Evolutionary conservation across 1,284 basidiomycete genomes (phyloP).

Genomic region (Exobasidium cylindrosporum): DNA sequence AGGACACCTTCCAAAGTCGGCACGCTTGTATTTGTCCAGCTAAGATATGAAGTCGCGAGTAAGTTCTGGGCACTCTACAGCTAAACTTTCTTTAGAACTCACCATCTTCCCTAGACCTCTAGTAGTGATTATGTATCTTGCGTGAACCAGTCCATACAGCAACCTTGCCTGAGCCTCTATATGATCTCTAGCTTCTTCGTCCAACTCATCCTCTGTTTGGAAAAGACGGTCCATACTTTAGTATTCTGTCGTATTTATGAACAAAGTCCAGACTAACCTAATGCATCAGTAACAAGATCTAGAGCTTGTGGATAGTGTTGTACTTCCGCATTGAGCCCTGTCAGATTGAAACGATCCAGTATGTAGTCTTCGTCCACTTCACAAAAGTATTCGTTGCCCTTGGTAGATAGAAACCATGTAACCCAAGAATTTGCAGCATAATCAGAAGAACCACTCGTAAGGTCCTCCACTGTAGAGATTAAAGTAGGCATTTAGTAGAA

Average conservation of each 20-base stretch:
- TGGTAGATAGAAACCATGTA: slow-evolving; percentile 97
- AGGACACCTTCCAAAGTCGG: slow-evolving; percentile 53
- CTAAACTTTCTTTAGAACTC: slow-evolving; percentile 9
- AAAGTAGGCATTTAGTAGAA: no score
- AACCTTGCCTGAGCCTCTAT: slow-evolving; percentile 52
- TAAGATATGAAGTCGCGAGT: background rate
- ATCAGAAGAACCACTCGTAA: slow-evolving; percentile 80
- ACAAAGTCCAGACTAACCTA: slow-evolving; percentile 21
- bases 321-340: slow-evolving; percentile 93
- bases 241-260: background rate
- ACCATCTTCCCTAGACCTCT: slow-evolving; percentile 53
- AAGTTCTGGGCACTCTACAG: background rate
- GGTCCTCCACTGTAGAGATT: slow-evolving; percentile 72
- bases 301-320: slow-evolving; percentile 89
- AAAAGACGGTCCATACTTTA: background rate
- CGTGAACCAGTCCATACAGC: slow-evolving; percentile 53
- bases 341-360: slow-evolving; percentile 95
- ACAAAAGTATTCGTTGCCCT: slow-evolving; percentile 85
- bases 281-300: slow-evolving; percentile 76
- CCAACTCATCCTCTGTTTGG: slow-evolving; percentile 50
- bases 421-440: slow-evolving; percentile 82
- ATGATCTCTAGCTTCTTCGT: slow-evolving; percentile 44
- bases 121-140: slow-evolving; percentile 51
- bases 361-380: slow-evolving; percentile 99
- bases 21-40: slow-evolving; percentile 54